Percentiles rank a stretch among this genome's conserved stretches.
Conservation (phyloP, 1,284 basidiomycete genomes). For the Inonotus obliquus region DNA sequence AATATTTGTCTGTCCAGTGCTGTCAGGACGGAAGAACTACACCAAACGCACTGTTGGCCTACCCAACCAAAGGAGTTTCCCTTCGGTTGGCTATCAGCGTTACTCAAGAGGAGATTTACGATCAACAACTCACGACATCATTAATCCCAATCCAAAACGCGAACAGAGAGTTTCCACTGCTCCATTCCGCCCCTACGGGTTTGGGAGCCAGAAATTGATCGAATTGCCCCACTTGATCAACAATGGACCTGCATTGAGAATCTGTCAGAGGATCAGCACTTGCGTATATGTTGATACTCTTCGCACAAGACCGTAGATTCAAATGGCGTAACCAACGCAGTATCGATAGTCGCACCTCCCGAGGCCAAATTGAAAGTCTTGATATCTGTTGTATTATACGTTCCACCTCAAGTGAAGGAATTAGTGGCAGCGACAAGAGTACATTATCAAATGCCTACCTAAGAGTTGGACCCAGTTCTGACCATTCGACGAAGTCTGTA, state of each 20-base stretch:
- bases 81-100: slow-evolving; percentile 26
- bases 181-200: slow-evolving; percentile 49
- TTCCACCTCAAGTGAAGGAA: slow-evolving; percentile 26
- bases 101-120: not conserved
- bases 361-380: slow-evolving; percentile 57
- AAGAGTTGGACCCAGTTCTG: slow-evolving; percentile 59
- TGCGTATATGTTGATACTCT: not conserved
- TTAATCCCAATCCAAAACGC: slow-evolving; percentile 67
- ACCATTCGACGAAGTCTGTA: slow-evolving; percentile 55
- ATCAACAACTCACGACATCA: slow-evolving; percentile 42
- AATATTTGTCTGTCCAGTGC: slow-evolving; percentile 43
- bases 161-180: slow-evolving; percentile 51
- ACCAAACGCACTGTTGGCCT: not conserved
- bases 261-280: not conserved
- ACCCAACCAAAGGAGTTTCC: slow-evolving; percentile 45
- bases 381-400: slow-evolving; percentile 53
- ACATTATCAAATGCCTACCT: slow-evolving; percentile 29
- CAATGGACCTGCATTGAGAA: slow-evolving; percentile 43
- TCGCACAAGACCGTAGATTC: slow-evolving; percentile 49
- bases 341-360: slow-evolving; percentile 59
- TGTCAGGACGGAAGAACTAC: not conserved
- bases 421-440: too few species aligned
- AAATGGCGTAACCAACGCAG: slow-evolving; percentile 53
- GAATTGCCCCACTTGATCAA: slow-evolving; percentile 59
- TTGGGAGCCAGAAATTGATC: slow-evolving; percentile 45